Base-by-base conservation (phyloP, 2,329 filamentous ascomycete species). In the Aspergillus luchuensis region DNA sequence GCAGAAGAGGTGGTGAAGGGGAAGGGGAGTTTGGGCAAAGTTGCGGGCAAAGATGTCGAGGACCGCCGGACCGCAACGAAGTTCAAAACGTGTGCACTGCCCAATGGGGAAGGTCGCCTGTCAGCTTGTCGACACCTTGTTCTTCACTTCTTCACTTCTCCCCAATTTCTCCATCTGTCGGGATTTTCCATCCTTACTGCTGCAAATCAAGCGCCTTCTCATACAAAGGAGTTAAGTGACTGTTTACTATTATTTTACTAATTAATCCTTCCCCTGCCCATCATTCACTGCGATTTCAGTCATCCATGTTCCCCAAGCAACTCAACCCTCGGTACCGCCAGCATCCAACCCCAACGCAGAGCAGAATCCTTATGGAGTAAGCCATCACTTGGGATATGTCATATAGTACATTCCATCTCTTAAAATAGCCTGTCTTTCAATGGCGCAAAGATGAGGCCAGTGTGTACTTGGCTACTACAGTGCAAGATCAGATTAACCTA, bases 81-180 rank as follows among this genome's bases (percentile, higher is more conserved):
- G 33, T n/a, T 52, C 48, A 56, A 45, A 55, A 43, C 52, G 38
- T 43, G 52, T 39, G 56, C 41, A 58, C 55, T 62, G 52, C 66
- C 66, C 33, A 63, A 66, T 63, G 30, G 57, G 63, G 66, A 59
- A 63, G 60, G 25, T 55, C 55, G 21, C 57, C 43, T 49, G 30
- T 8, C 50, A 43, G 36, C 23, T 19, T 33, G 19, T 49, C 23
- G 17, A 25, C 47, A 19, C 15, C 6, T 30, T 21, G 19, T 11
- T 50, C 25, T 33, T 33, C 28, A n/a, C 25, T n/a, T 33, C 6
- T 15, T 30, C 13, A 8, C 7, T 13, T 28, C 21, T 8, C n/a
- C 15, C 15, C n/a, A 28, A 11, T 10, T 17, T 30, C 5, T 10
- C 25, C 25, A 10, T 13, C 11, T 36, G 33, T 36, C 11, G 21